Base-by-base conservation (phyloP, 768 basidiomycete genomes). In the Mycena venus region DNA sequence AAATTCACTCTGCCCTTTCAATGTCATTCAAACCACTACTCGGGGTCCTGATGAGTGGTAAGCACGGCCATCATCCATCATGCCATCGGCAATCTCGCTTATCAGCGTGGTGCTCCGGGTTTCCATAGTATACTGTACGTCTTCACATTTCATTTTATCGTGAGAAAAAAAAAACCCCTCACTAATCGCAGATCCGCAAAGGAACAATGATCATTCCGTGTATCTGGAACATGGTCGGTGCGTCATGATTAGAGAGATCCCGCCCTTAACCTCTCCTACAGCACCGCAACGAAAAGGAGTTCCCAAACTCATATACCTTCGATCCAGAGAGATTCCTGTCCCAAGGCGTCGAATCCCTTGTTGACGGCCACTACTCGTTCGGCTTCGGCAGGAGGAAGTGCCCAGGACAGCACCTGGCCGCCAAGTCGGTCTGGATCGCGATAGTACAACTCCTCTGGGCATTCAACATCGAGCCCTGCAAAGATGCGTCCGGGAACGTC, bases 211-310 rank as follows among this genome's bases (percentile, higher is more conserved):
- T 66, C 23, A 66, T 66, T 29, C 31, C 64, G 11, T 66, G 27
- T 23, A 34, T 66, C 4, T 66, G 64, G 68, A 69, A 69, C 58
- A 69, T 69, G 68, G 66, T 68, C 49, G 49, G 23, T 51, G 10
- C n/a, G 10, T n/a, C 11, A n/a, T 25, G 49, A 11, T 51, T n/a
- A 27, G 8, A 7, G 2, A 12, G 9, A 15, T 17, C 19, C 42
- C 42, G 19, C 15, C 15, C 3, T 40, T 31, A 14, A 34, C 2
- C 8, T 25, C 2, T 51, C 10, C 0, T n/a, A 25, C 25, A 68
- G 66, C 68, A 69, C 32, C 68, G 60, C 32, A 69, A 60, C 32
- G 68, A 69, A 40, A 42, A n/a, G n/a, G n/a, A n/a, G n/a, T n/a
- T n/a, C n/a, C n/a, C n/a, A n/a, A n/a, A n/a, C n/a, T n/a, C n/a